Evolutionary conservation across 2,329 filamentous ascomycete species (phyloP).

Genomic region (Diaporthe destruens): DNA sequence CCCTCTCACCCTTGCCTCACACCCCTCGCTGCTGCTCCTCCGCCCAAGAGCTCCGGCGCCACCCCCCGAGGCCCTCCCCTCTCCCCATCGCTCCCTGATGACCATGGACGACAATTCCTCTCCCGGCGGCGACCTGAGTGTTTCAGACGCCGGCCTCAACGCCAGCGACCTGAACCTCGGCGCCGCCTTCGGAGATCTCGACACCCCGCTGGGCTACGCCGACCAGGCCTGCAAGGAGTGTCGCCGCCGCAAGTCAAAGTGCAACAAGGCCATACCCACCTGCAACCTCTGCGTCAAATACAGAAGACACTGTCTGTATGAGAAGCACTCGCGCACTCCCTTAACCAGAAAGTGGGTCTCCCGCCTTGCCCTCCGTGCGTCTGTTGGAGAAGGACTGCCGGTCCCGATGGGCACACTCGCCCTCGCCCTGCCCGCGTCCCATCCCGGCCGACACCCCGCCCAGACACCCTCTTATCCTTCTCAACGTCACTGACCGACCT

Average conservation of each 20-base stretch:
- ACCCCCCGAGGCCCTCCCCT: background rate
- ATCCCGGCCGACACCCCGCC: conserved; percentile 1
- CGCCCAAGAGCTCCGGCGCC: conserved; percentile 14
- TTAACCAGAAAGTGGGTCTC: conserved; percentile 58
- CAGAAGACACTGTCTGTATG: conserved; percentile 61
- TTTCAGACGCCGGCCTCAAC: conserved; percentile 37
- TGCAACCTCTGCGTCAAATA: conserved; percentile 58
- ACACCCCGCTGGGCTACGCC: conserved; percentile 41
- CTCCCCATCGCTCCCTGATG: conserved; percentile 7
- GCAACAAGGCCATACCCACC: conserved; percentile 53
- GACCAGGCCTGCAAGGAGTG: conserved; percentile 58
- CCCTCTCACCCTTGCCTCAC: conserved; percentile 13
- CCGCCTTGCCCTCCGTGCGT: conserved; percentile 37
- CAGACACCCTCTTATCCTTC: background rate
- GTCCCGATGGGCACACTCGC: conserved; percentile 1
- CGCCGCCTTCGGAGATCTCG: conserved; percentile 42
- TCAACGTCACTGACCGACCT: conserved; percentile 37
- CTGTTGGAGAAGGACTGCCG: conserved; percentile 21
- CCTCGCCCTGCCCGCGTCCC: background rate
- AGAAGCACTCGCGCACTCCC: conserved; percentile 61
- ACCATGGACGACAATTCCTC: conserved; percentile 40
- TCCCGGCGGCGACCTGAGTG: conserved; percentile 36
- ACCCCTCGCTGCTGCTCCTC: conserved; percentile 13
- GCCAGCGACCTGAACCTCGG: conserved; percentile 38
- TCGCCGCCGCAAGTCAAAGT: conserved; percentile 55